These are phyloP conservation scores for Xenosphaeropsis pyriputrescens DNA, from an alignment of 2,329 filamentous ascomycete genomes.

Conservation along the genomic window DNA sequence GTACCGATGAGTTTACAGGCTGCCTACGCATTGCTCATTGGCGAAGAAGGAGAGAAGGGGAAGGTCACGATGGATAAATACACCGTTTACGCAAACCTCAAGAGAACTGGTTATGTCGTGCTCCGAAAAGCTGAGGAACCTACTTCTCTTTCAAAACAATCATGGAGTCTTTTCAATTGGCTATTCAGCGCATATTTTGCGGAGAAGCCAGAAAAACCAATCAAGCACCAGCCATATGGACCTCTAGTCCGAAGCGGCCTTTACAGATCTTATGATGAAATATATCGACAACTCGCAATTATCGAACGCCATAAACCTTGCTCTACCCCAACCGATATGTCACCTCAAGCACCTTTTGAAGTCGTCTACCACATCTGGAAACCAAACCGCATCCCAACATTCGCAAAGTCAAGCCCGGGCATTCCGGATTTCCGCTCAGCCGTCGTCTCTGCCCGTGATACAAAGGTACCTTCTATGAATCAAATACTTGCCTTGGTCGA, in stretches of 20 bases:
- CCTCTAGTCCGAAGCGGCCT: slow-evolving; percentile 48
- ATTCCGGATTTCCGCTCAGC: slow-evolving; percentile 73
- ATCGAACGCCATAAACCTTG: slow-evolving; percentile 57
- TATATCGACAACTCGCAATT: slow-evolving; percentile 65
- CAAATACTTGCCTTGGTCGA: slow-evolving; percentile 60
- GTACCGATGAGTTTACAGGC: slow-evolving; percentile 85
- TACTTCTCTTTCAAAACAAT: slow-evolving; percentile 2
- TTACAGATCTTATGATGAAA: slow-evolving; percentile 49
- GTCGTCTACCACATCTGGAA: slow-evolving; percentile 78
- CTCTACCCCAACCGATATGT: slow-evolving; percentile 15
- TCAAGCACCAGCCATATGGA: slow-evolving; percentile 22
- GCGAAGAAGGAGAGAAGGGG: slow-evolving; percentile 45
- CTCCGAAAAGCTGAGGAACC: slow-evolving; percentile 43
- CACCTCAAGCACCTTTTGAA: slow-evolving; percentile 40
- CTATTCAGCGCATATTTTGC: slow-evolving; percentile 16
- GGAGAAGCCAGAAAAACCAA: slow-evolving; percentile 5
- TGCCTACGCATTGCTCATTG: slow-evolving; percentile 74
- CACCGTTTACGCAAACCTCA: slow-evolving; percentile 76
- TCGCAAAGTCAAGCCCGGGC: slow-evolving; percentile 68
- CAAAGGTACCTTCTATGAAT: slow-evolving; percentile 55
- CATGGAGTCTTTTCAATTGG: slow-evolving; percentile 13
- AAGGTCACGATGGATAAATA: slow-evolving; percentile 63
- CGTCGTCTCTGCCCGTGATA: slow-evolving; percentile 62
- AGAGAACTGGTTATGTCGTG: slow-evolving; percentile 69
- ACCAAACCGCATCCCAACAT: slow-evolving; percentile 38